Evolutionary conservation across 2,329 filamentous ascomycete genomes (phyloP), one percentile per base, ranked within the genome.

Genomic region (Claviceps digitariae): DNA sequence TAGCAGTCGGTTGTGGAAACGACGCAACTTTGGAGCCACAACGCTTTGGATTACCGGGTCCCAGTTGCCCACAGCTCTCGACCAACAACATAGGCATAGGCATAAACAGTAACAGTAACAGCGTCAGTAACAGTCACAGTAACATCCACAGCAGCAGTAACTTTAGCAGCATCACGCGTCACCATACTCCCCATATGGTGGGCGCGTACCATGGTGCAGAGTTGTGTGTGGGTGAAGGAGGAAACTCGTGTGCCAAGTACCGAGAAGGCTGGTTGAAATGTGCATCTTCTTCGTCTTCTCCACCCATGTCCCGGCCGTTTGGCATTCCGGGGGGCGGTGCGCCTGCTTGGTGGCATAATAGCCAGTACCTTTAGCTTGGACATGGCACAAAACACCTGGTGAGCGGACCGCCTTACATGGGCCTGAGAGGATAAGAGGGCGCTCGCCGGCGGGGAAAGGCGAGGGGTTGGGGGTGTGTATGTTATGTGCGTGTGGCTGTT

Each of bases 341-440:
- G 36, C 47, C 36, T 17, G 34, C 12, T 15, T 36, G 34, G 13
- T 36, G 53, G 53, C 34, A 52, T 46, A 23, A 34, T 21, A 17
- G 20, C 21, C 43, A 45, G 31, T 29, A 25, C 50, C 50, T 52
- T 21, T 52, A 52, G 50, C 29, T 36, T 36, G 50, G n/a, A 45
- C 38, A 48, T 36, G 29, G 25, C 21, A 36, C 34, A 36, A 6
- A 17, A 36, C 17, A 17, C 12, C 34, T 36, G 34, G 34, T 36
- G 15, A 21, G 17, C 48, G 23, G 34, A 41, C 17, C 12, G 17
- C 17, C 34, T 27, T 21, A 3, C 20, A 21, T 43, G 23, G n/a
- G 17, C 31, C 27, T 41, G 38, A 13, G 20, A 21, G 38, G 25
- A 17, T 17, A 36, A 36, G 34, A 17, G 34, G 3, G 34, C 34